Percentiles rank a stretch among this genome's conserved stretches.
phyloP scores from a whole-genome alignment of 345 rosid species.

The Camelina neglecta region DNA sequence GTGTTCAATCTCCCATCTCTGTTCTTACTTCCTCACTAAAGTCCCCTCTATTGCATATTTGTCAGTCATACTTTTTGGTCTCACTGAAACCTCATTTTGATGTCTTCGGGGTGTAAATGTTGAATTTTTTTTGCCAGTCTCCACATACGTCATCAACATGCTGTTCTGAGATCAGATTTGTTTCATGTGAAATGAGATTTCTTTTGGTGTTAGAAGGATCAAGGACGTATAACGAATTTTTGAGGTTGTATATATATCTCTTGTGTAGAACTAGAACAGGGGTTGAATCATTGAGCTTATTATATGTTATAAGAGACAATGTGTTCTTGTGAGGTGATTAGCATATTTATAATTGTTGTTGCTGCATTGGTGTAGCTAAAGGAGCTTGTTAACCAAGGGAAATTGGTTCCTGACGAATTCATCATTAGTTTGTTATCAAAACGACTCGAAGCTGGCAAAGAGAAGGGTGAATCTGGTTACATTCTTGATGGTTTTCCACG shows the following conservation, averaged over 20 bases:
- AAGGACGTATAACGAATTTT: background rate
- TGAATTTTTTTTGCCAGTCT: background rate
- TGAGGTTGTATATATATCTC: background rate
- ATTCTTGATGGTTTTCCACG: conserved; percentile 99
- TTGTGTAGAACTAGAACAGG: background rate
- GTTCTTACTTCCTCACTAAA: background rate
- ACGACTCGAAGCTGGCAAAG: conserved; percentile 74
- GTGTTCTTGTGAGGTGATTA: background rate
- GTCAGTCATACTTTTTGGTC: background rate
- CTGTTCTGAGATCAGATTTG: conserved; percentile 1
- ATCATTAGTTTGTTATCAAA: conserved; percentile 78
- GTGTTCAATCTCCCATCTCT: background rate
- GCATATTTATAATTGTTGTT: background rate
- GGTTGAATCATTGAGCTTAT: background rate
- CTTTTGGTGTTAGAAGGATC: background rate
- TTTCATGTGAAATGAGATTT: background rate
- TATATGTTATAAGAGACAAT: background rate
- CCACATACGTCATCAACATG: conserved; percentile 2
- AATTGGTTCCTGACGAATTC: conserved; percentile 88
- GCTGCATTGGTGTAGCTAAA: conserved; percentile 60
- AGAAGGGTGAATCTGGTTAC: conserved; percentile 88
- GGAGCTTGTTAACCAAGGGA: conserved; percentile 83
- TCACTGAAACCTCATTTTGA: background rate
- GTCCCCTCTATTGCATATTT: background rate
- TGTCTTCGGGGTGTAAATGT: background rate